Evolutionary conservation across 495 filamentous ascomycete genomes (phyloP).

Genomic region (Aspergillus wentii): DNA sequence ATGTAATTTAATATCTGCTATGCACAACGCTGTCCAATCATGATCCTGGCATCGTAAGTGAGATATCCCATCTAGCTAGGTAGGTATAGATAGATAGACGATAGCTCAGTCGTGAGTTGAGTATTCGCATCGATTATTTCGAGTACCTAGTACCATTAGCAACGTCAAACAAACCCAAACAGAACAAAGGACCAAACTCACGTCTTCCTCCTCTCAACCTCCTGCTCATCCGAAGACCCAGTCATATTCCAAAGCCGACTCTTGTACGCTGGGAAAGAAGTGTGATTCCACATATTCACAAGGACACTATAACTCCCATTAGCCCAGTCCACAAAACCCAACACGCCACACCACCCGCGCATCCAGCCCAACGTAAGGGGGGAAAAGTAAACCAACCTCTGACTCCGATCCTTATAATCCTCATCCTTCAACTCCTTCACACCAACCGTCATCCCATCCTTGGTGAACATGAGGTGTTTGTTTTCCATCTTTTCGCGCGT

Average conservation of each 20-base stretch:
- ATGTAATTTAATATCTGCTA: too few relatives aligned
- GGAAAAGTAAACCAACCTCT: slow-evolving; percentile 47
- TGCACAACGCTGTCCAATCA: too few relatives aligned
- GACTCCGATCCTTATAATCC: slow-evolving; percentile 75
- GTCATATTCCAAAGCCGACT: slow-evolving; percentile 51
- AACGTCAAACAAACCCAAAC: too few relatives aligned
- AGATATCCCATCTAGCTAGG: too few relatives aligned
- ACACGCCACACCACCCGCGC: too few relatives aligned
- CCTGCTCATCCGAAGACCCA: slow-evolving; percentile 13
- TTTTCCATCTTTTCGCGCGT: slow-evolving; percentile 74
- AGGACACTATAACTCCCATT: slow-evolving; percentile 39
- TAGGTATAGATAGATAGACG: too few relatives aligned
- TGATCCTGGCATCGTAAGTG: too few relatives aligned
- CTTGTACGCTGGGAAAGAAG: slow-evolving; percentile 54
- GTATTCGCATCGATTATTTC: too few relatives aligned
- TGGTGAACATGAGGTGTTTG: slow-evolving; percentile 74
- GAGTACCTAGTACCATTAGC: too few relatives aligned
- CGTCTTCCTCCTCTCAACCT: slow-evolving; percentile 32
- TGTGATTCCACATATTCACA: slow-evolving; percentile 76
- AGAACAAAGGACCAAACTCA: background rate
- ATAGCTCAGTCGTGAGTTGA: too few relatives aligned
- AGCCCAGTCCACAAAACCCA: too few relatives aligned
- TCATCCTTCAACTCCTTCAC: slow-evolving; percentile 72
- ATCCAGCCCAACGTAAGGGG: background rate
- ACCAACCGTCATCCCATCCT: slow-evolving; percentile 78